These are phyloP conservation scores for Penicillium fimorum DNA, from an alignment of 495 filamentous ascomycete genomes.

Conservation along the genomic window DNA sequence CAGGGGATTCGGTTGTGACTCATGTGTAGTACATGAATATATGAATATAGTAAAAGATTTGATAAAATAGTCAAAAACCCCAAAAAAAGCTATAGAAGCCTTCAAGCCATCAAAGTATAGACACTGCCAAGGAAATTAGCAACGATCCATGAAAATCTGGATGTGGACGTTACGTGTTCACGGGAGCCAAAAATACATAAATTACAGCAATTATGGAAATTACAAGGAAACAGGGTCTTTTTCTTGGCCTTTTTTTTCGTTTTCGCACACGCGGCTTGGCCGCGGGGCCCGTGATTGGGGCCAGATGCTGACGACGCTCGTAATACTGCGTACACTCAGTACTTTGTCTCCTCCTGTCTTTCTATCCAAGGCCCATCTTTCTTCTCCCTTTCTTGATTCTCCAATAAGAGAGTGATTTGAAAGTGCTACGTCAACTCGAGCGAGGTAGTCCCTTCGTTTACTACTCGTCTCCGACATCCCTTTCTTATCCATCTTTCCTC, in stretches of 20 bases:
- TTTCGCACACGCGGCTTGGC: constrained; percentile 48
- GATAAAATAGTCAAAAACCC: background rate
- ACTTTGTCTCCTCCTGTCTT: constrained; percentile 8
- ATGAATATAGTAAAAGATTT: background rate
- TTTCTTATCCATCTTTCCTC: constrained; percentile 9
- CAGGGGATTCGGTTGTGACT: background rate
- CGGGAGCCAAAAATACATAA: constrained; percentile 17
- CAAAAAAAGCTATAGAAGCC: background rate
- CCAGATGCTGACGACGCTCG: constrained; percentile 49
- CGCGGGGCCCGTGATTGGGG: constrained; percentile 45
- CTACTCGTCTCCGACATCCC: constrained; percentile 13
- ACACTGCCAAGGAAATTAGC: constrained; percentile 4
- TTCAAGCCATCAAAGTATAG: constrained; percentile 4
- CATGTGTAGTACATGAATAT: background rate
- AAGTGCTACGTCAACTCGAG: constrained; percentile 14
- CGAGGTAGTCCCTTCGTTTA: constrained; percentile 16
- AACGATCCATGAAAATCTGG: constrained; percentile 7
- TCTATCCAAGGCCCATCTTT: constrained; percentile 11
- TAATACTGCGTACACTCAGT: constrained; percentile 23
- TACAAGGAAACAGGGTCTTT: constrained; percentile 31
- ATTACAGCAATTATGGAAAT: constrained; percentile 2
- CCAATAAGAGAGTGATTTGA: constrained; percentile 1
- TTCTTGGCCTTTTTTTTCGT: constrained; percentile 30
- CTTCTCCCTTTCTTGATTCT: constrained; percentile 11
- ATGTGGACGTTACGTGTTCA: constrained; percentile 23